phyloP scores from a whole-genome alignment of 805 yeast species.

The Candida railenensis region DNA sequence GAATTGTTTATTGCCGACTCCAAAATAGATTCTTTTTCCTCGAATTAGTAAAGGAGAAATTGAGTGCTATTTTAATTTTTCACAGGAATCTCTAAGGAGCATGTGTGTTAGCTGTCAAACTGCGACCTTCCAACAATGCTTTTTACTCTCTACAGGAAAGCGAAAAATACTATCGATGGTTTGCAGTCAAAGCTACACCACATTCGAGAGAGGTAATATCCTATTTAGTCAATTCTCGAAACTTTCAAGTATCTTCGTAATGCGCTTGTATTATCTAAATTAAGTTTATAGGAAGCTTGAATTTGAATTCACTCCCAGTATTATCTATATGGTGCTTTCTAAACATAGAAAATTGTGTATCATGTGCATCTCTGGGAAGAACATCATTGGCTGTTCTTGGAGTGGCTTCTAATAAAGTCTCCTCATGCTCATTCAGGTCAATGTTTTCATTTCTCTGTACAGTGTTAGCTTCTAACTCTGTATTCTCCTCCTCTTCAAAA shows the following conservation, averaged over 20 bases:
- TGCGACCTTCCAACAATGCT: too few species aligned
- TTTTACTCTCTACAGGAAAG: background rate
- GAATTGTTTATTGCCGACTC: too few species aligned
- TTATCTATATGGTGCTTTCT: conserved; percentile 20
- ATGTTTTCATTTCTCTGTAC: background rate
- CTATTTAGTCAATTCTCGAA: background rate
- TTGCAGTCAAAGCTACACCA: background rate
- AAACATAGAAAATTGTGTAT: conserved; percentile 5
- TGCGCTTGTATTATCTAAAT: background rate
- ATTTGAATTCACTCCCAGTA: conserved; percentile 27
- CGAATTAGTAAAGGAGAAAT: background rate
- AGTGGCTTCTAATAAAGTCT: background rate
- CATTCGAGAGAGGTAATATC: too few species aligned
- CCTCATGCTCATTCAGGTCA: background rate
- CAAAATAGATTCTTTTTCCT: background rate
- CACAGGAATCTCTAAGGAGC: background rate
- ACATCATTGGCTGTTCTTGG: background rate
- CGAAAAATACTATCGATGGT: background rate
- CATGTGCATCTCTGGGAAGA: background rate
- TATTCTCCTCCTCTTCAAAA: conserved; percentile 11
- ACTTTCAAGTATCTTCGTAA: too few species aligned
- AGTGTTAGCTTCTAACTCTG: background rate
- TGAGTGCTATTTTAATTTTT: too few species aligned
- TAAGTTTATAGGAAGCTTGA: conserved; percentile 24
- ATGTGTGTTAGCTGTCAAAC: background rate